These are phyloP conservation scores for Phragmites australis DNA, from an alignment of 176 grass and related monocot species.

Conservation along the genomic window DNA sequence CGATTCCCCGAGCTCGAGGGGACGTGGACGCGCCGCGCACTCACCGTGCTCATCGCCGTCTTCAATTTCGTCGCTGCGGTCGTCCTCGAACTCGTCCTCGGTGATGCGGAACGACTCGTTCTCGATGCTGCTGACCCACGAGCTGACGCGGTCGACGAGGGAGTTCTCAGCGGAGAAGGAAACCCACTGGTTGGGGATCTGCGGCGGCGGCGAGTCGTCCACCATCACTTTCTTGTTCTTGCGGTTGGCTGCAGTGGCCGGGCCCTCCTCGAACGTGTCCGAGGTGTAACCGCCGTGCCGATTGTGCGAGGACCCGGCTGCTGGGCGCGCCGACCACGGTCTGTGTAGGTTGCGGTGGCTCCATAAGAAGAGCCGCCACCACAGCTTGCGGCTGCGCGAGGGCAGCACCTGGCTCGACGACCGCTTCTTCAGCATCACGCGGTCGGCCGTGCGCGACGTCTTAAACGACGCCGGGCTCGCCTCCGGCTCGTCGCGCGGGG, in stretches of 20 bases:
- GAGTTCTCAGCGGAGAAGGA: constrained; percentile 79
- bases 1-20: constrained; percentile 55
- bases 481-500: constrained; percentile 3
- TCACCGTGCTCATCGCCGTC: constrained; percentile 18
- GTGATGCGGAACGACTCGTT: constrained; percentile 27
- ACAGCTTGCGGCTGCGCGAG: constrained; percentile 91
- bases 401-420: constrained; percentile 98
- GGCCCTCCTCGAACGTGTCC: constrained; percentile 64
- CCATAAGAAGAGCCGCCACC: constrained; percentile 98
- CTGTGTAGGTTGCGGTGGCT: constrained; percentile 93
- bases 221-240: constrained; percentile 58
- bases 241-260: constrained; percentile 23
- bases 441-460: constrained; percentile 74
- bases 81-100: constrained; percentile 42
- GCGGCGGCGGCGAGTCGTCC: constrained; percentile 43
- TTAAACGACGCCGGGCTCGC: constrained; percentile 74
- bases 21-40: neutral
- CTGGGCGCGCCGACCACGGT: constrained; percentile 20
- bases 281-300: constrained; percentile 79
- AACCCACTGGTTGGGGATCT: constrained; percentile 75
- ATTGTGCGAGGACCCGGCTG: neutral
- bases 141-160: constrained; percentile 63
- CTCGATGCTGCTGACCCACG: constrained; percentile 84
- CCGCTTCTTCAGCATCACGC: constrained; percentile 86
- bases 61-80: neutral